Evolutionary conservation across 2,329 filamentous ascomycete species (phyloP), one percentile per base, ranked within the genome.

Genomic region (Onygena corvina): DNA sequence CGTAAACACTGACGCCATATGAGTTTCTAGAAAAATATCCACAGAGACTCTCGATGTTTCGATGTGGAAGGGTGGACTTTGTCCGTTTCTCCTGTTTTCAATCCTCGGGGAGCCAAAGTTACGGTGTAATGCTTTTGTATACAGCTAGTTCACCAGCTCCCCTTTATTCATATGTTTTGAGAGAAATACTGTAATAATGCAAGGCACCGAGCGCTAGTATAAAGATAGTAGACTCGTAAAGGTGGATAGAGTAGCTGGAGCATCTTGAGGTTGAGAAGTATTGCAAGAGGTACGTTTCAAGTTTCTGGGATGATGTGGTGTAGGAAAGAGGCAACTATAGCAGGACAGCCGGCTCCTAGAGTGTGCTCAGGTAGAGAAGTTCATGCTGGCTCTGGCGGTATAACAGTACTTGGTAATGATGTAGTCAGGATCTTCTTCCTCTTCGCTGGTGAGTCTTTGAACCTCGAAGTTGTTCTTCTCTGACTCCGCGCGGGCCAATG

Each of bases 1-100:
- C 0, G 90, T 95, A 64, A 98, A 98, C 57, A 98, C 86, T 9
- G 90, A 95, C 51, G 92, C 90, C 86, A 92, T 93, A 25, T 20
- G 21, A 49, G 14, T n/a, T 35, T 44, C 34, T 29, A 11, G 27
- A 5, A 11, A 11, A 29, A 29, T n/a, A n/a, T n/a, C n/a, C n/a
- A n/a, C n/a, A n/a, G n/a, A n/a, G n/a, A n/a, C n/a, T n/a, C n/a
- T n/a, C n/a, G n/a, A n/a, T n/a, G n/a, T n/a, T n/a, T n/a, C n/a
- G n/a, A n/a, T n/a, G n/a, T n/a, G n/a, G n/a, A n/a, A n/a, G n/a
- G n/a, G n/a, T n/a, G n/a, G n/a, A 29, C 27, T 29, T 29, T 5
- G 27, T 38, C n/a, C 14, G 16, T 33, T 31, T 52, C 23, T 14
- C 38, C 38, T 36, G 20, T 18, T 31, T 42, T 47, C n/a, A n/a